phyloP scores from a whole-genome alignment of 2,329 filamentous ascomycete genomes.

The Metarhizium brunneum region DNA sequence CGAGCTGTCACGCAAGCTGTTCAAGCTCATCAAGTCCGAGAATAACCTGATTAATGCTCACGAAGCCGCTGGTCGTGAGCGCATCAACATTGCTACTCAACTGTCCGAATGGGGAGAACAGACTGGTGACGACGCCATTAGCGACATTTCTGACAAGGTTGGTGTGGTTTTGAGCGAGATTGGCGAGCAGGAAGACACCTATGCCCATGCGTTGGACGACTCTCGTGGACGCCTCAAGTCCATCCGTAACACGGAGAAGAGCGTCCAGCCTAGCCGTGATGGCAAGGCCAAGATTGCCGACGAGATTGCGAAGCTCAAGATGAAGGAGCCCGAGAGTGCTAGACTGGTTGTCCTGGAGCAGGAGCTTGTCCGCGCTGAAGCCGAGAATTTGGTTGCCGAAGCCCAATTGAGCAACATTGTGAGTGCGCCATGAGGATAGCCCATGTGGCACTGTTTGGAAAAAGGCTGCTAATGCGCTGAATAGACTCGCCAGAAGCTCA shows the following conservation, averaged over 20 bases:
- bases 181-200: slow-evolving; percentile 85
- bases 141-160: slow-evolving; percentile 90
- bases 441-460: not conserved
- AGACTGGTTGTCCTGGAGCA: slow-evolving; percentile 83
- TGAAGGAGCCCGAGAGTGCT: slow-evolving; percentile 80
- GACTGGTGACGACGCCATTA: slow-evolving; percentile 77
- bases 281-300: slow-evolving; percentile 81
- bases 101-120: slow-evolving; percentile 95
- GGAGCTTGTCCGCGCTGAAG: slow-evolving; percentile 91
- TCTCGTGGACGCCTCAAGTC: slow-evolving; percentile 75
- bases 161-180: slow-evolving; percentile 88
- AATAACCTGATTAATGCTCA: slow-evolving; percentile 81
- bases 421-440: slow-evolving; percentile 25
- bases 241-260: slow-evolving; percentile 91
- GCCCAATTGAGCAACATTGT: slow-evolving; percentile 93
- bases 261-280: slow-evolving; percentile 86
- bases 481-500: slow-evolving; percentile 89
- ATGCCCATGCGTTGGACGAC: slow-evolving; percentile 80
- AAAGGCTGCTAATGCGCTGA: not conserved
- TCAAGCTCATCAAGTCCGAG: slow-evolving; percentile 87
- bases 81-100: slow-evolving; percentile 75
- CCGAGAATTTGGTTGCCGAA: slow-evolving; percentile 91
- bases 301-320: slow-evolving; percentile 85
- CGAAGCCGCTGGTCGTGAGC: slow-evolving; percentile 77
- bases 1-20: slow-evolving; percentile 81